Conservation (phyloP, 345 rosid species). For the Eucalyptus urophylla region DNA sequence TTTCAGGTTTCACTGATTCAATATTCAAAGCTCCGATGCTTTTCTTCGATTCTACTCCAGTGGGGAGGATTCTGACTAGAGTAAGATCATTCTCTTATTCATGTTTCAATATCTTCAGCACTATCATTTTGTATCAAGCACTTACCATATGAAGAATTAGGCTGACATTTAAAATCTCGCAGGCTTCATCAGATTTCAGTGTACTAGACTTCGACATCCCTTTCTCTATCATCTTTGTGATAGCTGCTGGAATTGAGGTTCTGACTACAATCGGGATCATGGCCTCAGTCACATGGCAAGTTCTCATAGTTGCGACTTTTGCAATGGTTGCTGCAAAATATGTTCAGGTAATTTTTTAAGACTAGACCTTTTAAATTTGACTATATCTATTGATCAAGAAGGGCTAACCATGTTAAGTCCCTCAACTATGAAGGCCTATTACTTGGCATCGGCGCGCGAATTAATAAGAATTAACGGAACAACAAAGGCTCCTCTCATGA, state of each 20-base stretch:
- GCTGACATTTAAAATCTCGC: not conserved
- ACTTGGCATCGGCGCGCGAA: slow-evolving; percentile 71
- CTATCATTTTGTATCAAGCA: not conserved
- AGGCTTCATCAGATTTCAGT: slow-evolving; percentile 79
- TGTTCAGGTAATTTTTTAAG: slow-evolving; percentile 32
- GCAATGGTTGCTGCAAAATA: slow-evolving; percentile 39
- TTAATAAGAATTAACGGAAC: slow-evolving; percentile 80
- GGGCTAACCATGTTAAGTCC: not conserved
- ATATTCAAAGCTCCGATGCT: slow-evolving; percentile 67
- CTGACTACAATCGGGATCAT: slow-evolving; percentile 26
- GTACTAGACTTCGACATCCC: slow-evolving; percentile 55
- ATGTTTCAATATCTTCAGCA: not conserved
- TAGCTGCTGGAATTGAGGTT: slow-evolving; percentile 25
- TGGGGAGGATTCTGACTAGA: slow-evolving; percentile 60
- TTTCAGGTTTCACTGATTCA: slow-evolving; percentile 48
- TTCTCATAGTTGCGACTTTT: slow-evolving; percentile 43
- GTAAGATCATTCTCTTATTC: slow-evolving; percentile 19
- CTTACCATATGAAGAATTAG: not conserved
- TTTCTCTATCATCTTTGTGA: slow-evolving; percentile 24
- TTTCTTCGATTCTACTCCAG: slow-evolving; percentile 75
- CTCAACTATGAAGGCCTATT: slow-evolving; percentile 35
- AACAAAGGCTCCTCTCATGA: slow-evolving; percentile 93
- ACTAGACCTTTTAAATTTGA: not conserved
- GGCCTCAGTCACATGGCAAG: slow-evolving; percentile 82
- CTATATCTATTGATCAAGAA: not conserved